A percentile compares a stretch with the other conserved stretches of the same genome.
These are phyloP conservation scores for Brassica balearica DNA, from an alignment of 441 rosid genomes.

Conservation along the genomic window DNA sequence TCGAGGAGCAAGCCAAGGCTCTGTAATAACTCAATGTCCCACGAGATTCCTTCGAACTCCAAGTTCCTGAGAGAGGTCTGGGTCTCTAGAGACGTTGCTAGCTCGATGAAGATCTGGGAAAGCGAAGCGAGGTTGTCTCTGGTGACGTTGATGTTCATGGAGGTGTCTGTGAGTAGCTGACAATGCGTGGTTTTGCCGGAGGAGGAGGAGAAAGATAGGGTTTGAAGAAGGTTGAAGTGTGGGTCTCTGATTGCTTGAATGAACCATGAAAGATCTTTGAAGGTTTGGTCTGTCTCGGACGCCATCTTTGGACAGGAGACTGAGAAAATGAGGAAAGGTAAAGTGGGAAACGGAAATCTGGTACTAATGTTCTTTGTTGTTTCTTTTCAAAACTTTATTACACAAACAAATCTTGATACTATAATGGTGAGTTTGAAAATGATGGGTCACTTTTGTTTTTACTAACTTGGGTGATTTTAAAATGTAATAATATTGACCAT, in stretches of 20 bases:
- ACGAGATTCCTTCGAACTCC: conserved; percentile 68
- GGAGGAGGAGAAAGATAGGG: conserved; percentile 64
- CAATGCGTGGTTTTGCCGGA: conserved; percentile 62
- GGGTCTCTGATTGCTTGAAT: conserved; percentile 63
- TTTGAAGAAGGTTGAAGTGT: conserved; percentile 55
- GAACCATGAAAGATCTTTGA: conserved; percentile 74
- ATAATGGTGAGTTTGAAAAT: conserved; percentile 27
- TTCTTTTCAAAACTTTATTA: neutral
- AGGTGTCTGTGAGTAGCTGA: conserved; percentile 66
- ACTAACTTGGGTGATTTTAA: neutral
- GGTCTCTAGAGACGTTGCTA: conserved; percentile 53
- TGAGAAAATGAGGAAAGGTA: conserved; percentile 27
- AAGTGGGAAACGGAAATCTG: conserved; percentile 20
- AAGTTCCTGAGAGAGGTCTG: conserved; percentile 58
- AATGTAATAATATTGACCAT: neutral
- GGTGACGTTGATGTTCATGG: conserved; percentile 68
- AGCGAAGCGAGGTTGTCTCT: conserved; percentile 50
- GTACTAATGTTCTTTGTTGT: neutral
- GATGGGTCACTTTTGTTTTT: neutral
- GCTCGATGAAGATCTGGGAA: conserved; percentile 59
- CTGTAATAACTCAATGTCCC: conserved; percentile 65
- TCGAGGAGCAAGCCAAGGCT: conserved; percentile 67
- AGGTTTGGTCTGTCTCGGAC: conserved; percentile 57
- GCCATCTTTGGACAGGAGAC: conserved; percentile 51
- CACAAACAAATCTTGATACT: conserved; percentile 15